A percentile compares a stretch with the other conserved stretches of the same genome.
Conservation (phyloP, 2,329 filamentous ascomycete genomes). For the Scytalidium sp. region DNA sequence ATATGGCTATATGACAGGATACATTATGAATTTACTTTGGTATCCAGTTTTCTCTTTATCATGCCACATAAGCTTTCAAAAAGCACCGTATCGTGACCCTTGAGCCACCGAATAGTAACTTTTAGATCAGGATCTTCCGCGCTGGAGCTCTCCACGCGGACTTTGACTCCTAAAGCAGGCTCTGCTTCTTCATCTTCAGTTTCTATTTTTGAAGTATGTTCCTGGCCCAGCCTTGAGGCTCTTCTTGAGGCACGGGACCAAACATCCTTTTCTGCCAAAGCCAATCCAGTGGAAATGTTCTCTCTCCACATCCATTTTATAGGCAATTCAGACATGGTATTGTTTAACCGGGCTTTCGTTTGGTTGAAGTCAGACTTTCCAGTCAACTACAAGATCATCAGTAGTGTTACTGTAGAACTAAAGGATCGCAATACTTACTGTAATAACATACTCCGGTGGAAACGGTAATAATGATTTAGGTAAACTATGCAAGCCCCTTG, state of each 20-base stretch:
- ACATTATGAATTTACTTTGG: background rate
- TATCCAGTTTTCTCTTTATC: constrained; percentile 53
- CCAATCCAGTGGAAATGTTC: constrained; percentile 17
- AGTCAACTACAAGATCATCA: background rate
- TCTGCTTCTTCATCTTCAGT: constrained; percentile 30
- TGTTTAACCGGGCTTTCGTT: constrained; percentile 16
- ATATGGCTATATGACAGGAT: background rate
- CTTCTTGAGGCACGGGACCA: constrained; percentile 31
- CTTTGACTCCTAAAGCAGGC: constrained; percentile 55
- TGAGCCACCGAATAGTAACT: constrained; percentile 65
- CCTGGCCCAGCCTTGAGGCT: constrained; percentile 28
- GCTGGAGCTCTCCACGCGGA: constrained; percentile 42
- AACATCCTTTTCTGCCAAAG: constrained; percentile 28
- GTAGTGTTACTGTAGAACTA: background rate
- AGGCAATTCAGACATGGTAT: constrained; percentile 16
- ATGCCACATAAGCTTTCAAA: constrained; percentile 90
- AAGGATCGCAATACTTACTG: constrained; percentile 16
- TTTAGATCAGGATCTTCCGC: constrained; percentile 39
- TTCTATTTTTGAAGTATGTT: constrained; percentile 17
- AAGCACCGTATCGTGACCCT: constrained; percentile 68
- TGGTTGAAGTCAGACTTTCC: background rate
- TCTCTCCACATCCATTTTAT: constrained; percentile 28
- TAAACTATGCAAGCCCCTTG: constrained; percentile 32
- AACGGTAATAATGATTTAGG: constrained; percentile 50
- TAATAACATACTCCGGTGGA: constrained; percentile 43